A percentile compares a stretch with the other conserved stretches of the same genome.
Conservation (phyloP, 2,329 filamentous ascomycete species). For the Saccharata proteae region DNA sequence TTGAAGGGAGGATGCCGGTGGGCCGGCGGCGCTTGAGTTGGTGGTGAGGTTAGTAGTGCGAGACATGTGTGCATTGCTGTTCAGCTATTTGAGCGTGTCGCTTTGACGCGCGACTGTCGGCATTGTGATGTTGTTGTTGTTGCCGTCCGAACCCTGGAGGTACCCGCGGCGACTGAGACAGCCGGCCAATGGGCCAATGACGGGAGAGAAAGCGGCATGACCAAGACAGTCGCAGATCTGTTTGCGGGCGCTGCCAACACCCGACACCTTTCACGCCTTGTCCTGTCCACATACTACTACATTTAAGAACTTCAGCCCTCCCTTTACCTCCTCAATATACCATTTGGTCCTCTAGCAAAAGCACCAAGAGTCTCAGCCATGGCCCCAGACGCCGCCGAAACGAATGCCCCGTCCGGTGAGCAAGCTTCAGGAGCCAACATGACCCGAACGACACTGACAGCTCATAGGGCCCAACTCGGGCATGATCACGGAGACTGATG, state of each 20-base stretch:
- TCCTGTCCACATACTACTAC: neutral
- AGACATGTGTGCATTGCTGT: constrained; percentile 14
- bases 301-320: neutral
- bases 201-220: too few species aligned
- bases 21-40: constrained; percentile 11
- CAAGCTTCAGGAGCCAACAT: too few species aligned
- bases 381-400: constrained; percentile 27
- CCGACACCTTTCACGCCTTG: constrained; percentile 1
- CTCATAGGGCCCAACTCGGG: constrained; percentile 21
- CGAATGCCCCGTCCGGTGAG: constrained; percentile 27
- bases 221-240: too few species aligned
- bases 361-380: constrained; percentile 2
- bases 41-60: constrained; percentile 16
- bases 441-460: neutral
- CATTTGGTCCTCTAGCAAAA: neutral
- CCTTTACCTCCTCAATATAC: neutral
- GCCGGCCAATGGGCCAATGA: too few species aligned
- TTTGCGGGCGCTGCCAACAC: constrained; percentile 1
- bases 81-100: too few species aligned
- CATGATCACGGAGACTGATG: constrained; percentile 18
- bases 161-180: too few species aligned
- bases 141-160: too few species aligned
- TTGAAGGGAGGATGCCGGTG: constrained; percentile 8
- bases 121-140: too few species aligned
- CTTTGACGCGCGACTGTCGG: too few species aligned